Base-by-base conservation (phyloP, 345 rosid species). In the Pelargonium nanum region DNA sequence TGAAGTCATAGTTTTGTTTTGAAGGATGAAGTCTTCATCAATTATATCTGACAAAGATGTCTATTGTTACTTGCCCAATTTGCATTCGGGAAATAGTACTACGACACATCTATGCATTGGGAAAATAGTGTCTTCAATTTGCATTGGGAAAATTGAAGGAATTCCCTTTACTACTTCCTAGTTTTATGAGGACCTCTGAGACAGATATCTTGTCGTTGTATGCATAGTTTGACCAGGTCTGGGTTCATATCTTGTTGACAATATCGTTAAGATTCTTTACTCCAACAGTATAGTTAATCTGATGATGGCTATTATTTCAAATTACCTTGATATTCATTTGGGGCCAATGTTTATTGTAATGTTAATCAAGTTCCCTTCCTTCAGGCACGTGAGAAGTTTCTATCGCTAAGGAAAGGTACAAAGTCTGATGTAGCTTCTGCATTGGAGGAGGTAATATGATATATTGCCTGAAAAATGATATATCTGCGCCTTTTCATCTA, bases 331-430 rank as follows among this genome's bases (percentile, higher is more conserved):
- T 56, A 21, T 28, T 56, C 13, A 45, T 60, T 61, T 52, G 19
- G 30, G 56, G 44, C 64, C 60, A 59, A 57, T 9, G 16, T 40
- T 17, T n/a, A n/a, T 64, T n/a, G 26, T 64, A 19, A 22, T 22
- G 26, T 52, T 2, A 22, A 15, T 24, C 22, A 21, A 59, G 32
- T 15, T 59, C 21, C 62, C 34, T 54, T 74, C 65, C 23, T 57
- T 57, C 72, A 92, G 98, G 91, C 96, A 69, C 97, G 98, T 64
- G 98, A 92, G 76, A 92, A 89, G 79, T 92, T 87, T 80, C 78
- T 92, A 57, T 87, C 98, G 22, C 62, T 93, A 68, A 85, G 92
- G 86, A 93, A 93, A 77, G 95, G 97, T 69, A 89, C 97, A 23
- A 87, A 72, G 78, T 65, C 66, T 69, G 89, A 84, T 28, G 83